Base-by-base conservation (phyloP, 352 stramenopile genomes). In the Hyaloperonospora brassicae region DNA sequence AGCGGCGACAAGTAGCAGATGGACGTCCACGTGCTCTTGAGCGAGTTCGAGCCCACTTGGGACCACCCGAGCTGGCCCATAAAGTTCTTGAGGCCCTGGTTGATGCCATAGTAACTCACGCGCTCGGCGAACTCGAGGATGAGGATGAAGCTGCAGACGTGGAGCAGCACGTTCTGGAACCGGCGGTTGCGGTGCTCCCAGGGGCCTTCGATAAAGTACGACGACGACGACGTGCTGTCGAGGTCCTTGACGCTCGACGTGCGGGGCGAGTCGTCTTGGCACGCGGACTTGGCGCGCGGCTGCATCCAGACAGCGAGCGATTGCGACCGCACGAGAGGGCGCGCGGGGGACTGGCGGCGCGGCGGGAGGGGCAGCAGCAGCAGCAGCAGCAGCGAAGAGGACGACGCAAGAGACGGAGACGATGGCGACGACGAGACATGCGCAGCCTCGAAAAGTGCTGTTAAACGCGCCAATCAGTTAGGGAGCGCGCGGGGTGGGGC, bases 11-110 rank as follows among this genome's bases (percentile, higher is more conserved):
- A 52, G 59, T 94, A 94, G 46, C 83, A 92, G 27, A 92, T 89
- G 45, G 79, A 89, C 17, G 82, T 93, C 84, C 82, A 93, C 47
- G 82, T 94, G 39, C 76, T 90, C 70, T 94, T 94, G 68, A 94
- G 77, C 22, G 82, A 86, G 53, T 90, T 93, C 41, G 84, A 87
- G 30, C 79, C 83, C 4, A 89, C 82, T 44, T 89, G 79, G 1
- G 66, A 79, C 82, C 82, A 93, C 7, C 66, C 65, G 11, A 94
- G 57, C 7, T 74, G 72, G 46, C 76, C 76, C 72, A 94, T 84
- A 55, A 84, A 95, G 66, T 95, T 93, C 71, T 92, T 91, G 31
- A 93, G 70, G 0, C 79, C 82, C 49, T 93, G 82, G 56, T 93
- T 93, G 60, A 95, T 93, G 39, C 82, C 83, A 41, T 92, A 95